Conservation (phyloP, 352 stramenopile species). For the Phytophthora melonis region DNA sequence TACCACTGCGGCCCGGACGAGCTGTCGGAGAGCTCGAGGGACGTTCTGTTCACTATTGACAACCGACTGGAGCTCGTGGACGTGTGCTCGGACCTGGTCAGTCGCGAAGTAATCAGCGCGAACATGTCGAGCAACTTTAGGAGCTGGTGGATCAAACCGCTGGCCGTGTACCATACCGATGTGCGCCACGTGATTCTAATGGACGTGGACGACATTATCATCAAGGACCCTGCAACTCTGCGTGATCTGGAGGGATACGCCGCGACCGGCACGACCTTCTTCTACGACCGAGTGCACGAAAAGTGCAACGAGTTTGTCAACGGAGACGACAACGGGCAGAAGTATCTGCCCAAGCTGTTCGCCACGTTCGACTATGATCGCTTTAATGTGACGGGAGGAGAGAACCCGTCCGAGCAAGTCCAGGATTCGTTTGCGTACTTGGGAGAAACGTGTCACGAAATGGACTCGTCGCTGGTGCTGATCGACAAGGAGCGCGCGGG, state of each 20-base stretch:
- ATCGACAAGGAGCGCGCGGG: slow-evolving; percentile 61
- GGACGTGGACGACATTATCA: slow-evolving; percentile 30
- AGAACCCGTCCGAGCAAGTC: slow-evolving; percentile 41
- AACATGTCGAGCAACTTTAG: slow-evolving; percentile 44
- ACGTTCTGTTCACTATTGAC: slow-evolving; percentile 52
- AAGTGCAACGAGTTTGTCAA: slow-evolving; percentile 56
- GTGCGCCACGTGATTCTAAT: slow-evolving; percentile 28
- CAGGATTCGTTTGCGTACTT: slow-evolving; percentile 50
- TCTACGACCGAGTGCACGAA: slow-evolving; percentile 38
- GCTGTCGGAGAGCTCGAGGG: slow-evolving; percentile 41
- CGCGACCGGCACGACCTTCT: slow-evolving; percentile 55
- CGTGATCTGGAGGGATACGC: slow-evolving; percentile 49
- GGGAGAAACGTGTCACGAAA: slow-evolving; percentile 58
- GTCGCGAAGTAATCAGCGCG: slow-evolving; percentile 18
- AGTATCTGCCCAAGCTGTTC: slow-evolving; percentile 49
- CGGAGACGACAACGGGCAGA: slow-evolving; percentile 24
- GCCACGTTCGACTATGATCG: slow-evolving; percentile 51
- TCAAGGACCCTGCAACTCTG: slow-evolving; percentile 40
- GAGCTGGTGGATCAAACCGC: slow-evolving; percentile 53
- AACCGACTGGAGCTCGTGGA: slow-evolving; percentile 63
- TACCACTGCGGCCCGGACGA: slow-evolving; percentile 43
- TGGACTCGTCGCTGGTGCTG: slow-evolving; percentile 70
- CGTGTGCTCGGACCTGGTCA: slow-evolving; percentile 53
- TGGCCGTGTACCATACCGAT: slow-evolving; percentile 33
- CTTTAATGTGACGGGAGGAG: slow-evolving; percentile 39